Percentiles rank a stretch among this genome's conserved stretches.
Conservation (phyloP, 129 eudicot species). For the Chrysanthemum makinoi region DNA sequence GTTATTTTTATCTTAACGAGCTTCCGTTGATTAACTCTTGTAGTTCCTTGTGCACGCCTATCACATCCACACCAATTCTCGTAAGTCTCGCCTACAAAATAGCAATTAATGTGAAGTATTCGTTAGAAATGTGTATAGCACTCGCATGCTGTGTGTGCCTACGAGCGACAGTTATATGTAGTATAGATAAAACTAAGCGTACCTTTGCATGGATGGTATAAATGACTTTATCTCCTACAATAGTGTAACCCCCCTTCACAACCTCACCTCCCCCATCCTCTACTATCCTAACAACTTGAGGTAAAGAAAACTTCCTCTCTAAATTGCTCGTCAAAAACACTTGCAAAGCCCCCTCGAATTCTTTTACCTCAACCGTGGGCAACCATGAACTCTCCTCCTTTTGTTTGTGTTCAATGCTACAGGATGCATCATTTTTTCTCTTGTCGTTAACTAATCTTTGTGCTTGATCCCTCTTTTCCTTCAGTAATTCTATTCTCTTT, state of each 20-base stretch:
- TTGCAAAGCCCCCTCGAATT: conserved; percentile 35
- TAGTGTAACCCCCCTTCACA: conserved; percentile 23
- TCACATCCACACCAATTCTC: conserved; percentile 45
- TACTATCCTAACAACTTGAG: conserved; percentile 27
- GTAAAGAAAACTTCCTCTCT: conserved; percentile 17
- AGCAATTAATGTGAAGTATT: background rate
- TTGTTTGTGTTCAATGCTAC: background rate
- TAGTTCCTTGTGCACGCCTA: conserved; percentile 26
- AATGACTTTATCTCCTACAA: conserved; percentile 34
- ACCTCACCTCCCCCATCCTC: conserved; percentile 55
- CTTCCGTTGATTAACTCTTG: conserved; percentile 24
- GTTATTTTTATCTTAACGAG: background rate
- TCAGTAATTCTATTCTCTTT: conserved; percentile 31
- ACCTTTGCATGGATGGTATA: conserved; percentile 60
- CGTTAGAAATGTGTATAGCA: background rate
- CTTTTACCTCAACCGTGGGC: conserved; percentile 39
- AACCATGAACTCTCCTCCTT: background rate
- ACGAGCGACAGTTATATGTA: background rate
- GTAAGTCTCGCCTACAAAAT: conserved; percentile 37
- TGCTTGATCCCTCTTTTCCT: conserved; percentile 31
- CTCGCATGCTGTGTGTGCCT: background rate
- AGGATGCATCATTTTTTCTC: background rate
- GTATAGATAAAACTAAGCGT: background rate
- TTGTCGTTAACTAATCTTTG: background rate
- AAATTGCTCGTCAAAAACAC: conserved; percentile 29